Evolutionary conservation across 345 rosid species (phyloP), one percentile per base, ranked within the genome.

Genomic region (Arabidopsis suecica): DNA sequence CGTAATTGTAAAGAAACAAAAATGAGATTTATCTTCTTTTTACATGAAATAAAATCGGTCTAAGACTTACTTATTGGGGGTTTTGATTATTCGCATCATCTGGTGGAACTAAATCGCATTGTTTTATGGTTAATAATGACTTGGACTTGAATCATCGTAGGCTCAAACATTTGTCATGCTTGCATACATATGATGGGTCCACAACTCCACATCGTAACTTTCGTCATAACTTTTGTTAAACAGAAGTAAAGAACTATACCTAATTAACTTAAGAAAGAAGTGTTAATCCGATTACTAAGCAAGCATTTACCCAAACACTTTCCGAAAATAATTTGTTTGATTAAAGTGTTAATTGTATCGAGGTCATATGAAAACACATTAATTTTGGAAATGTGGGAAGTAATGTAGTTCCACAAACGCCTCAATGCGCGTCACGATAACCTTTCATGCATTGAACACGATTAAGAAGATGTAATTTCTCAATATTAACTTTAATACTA

Each of bases 371-470:
- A 66, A 68, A 50, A 12, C 25, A 14, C 22, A 38, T 41, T 71
- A 61, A 68, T 69, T 57, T 59, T 38, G 68, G 14, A 38, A 72
- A 40, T 23, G 55, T 41, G 80, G 1, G 38, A 33, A 36, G 50
- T 25, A 45, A 69, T 42, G 66, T 33, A 70, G 49, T 44, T 81
- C 61, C 41, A 72, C 81, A 76, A 54, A 30, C 22, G 48, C 57
- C 76, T 77, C 23, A 78, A 70, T 76, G 81, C 80, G 79, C 73
- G 67, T 18, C 81, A 74, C 82, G 82, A 79, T 70, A 75, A 74
- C 41, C 78, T 23, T 79, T 71, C 69, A 82, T 86, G 76, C 86
- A 80, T 78, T 83, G 85, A 79, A 83, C 84, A 56, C 74, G 79
- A 66, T 63, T 33, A 44, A 36, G 71, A 71, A 65, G 25, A 49